A percentile compares a stretch with the other conserved stretches of the same genome.
phyloP scores from a whole-genome alignment of 176 grass and related monocot species.

The Bromus sterilis region DNA sequence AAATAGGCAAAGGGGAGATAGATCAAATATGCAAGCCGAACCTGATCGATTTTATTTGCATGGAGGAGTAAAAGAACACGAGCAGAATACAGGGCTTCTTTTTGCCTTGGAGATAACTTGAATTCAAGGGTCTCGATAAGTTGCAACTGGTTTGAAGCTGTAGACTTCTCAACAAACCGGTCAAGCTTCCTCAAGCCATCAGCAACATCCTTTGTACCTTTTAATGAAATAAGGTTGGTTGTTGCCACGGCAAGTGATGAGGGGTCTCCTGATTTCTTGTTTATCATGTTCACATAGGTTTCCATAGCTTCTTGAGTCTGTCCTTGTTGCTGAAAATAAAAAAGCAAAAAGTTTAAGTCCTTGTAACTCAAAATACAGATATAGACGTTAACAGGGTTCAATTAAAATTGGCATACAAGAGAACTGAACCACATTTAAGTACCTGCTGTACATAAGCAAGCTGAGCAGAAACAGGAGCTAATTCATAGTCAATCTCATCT shows the following conservation, averaged over 20 bases:
- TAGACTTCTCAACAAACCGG: slow-evolving; percentile 58
- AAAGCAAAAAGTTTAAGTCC: background rate
- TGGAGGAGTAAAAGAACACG: slow-evolving; percentile 81
- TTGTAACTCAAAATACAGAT: slow-evolving; percentile 42
- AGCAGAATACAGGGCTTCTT: slow-evolving; percentile 73
- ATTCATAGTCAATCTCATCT: slow-evolving; percentile 67
- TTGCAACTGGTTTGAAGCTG: slow-evolving; percentile 50
- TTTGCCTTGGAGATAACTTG: slow-evolving; percentile 61
- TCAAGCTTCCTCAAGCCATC: slow-evolving; percentile 79
- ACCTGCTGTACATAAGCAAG: slow-evolving; percentile 89
- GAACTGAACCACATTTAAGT: background rate
- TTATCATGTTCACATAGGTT: slow-evolving; percentile 61
- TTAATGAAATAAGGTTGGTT: slow-evolving; percentile 75
- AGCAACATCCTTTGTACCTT: slow-evolving; percentile 69
- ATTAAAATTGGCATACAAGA: background rate
- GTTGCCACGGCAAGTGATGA: slow-evolving; percentile 79
- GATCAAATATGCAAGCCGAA: slow-evolving; percentile 16
- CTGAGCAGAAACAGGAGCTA: slow-evolving; percentile 80
- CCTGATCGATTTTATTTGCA: slow-evolving; percentile 78
- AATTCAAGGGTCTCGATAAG: slow-evolving; percentile 67
- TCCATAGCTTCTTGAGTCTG: slow-evolving; percentile 72
- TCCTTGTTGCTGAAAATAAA: slow-evolving; percentile 71
- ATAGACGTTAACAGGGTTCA: background rate
- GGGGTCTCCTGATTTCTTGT: slow-evolving; percentile 32
- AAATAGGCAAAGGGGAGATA: background rate